phyloP scores from a whole-genome alignment of 768 basidiomycete genomes.

The Lactifluus echinatus region DNA sequence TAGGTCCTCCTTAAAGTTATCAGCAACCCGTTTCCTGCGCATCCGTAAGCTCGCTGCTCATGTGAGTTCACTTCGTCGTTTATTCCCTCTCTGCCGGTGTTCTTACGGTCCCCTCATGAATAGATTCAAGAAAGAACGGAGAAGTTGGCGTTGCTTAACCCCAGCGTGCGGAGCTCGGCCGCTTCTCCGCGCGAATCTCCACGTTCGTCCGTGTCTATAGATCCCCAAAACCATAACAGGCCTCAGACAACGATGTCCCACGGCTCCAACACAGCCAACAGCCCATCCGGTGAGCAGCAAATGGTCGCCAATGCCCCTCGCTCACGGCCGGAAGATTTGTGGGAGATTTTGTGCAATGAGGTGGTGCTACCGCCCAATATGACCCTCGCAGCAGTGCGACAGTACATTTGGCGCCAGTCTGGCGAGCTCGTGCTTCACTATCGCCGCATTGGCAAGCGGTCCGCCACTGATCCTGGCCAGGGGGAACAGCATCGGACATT shows the following conservation, averaged over 20 bases:
- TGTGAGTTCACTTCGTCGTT: conserved; percentile 35
- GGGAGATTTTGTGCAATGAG: conserved; percentile 87
- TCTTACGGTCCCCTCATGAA: conserved; percentile 9
- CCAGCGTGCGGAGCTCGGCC: conserved; percentile 24
- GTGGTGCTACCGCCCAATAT: conserved; percentile 75
- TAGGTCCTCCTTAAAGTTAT: conserved; percentile 75
- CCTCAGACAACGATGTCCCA: conserved; percentile 3
- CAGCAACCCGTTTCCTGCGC: conserved; percentile 78
- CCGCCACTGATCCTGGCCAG: background rate
- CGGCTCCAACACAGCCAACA: conserved; percentile 16
- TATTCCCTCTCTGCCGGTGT: background rate
- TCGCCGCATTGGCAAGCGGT: conserved; percentile 30
- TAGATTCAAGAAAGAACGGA: conserved; percentile 83
- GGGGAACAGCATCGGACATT: background rate
- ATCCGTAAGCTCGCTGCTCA: conserved; percentile 78
- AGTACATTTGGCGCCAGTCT: conserved; percentile 78
- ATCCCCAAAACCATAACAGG: conserved; percentile 23
- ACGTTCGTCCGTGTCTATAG: conserved; percentile 34
- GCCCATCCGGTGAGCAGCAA: conserved; percentile 22
- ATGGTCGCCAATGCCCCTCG: conserved; percentile 15
- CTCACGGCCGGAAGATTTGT: conserved; percentile 45
- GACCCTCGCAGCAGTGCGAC: conserved; percentile 85
- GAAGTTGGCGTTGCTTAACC: conserved; percentile 30
- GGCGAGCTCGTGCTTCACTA: conserved; percentile 73
- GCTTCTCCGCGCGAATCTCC: conserved; percentile 5